A percentile compares a stretch with the other conserved stretches of the same genome.
Evolutionary conservation across 345 rosid genomes (phyloP).

Genomic region (Lumnitzera racemosa): DNA sequence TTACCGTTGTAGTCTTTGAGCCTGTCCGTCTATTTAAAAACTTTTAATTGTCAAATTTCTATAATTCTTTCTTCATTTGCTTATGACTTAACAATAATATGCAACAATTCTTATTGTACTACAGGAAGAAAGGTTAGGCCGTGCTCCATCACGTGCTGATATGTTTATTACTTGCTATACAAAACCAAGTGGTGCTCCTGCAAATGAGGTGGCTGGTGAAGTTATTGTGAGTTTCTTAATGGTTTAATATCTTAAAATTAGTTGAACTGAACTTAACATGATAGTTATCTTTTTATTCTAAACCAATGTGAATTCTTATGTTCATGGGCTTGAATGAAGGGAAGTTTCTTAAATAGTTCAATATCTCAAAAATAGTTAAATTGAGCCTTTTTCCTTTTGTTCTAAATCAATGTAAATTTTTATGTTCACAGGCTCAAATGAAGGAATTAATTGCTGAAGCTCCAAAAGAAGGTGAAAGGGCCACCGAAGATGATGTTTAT

Average conservation of each 20-base stretch:
- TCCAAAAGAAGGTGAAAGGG: background rate
- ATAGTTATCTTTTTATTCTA: background rate
- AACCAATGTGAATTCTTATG: too few relatives aligned
- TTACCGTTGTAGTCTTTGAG: too few relatives aligned
- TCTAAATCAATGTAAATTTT: too few relatives aligned
- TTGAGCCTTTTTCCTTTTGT: background rate
- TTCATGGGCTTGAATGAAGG: background rate
- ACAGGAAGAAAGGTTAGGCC: slow-evolving; percentile 5
- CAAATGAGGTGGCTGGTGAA: slow-evolving; percentile 3
- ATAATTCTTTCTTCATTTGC: too few relatives aligned
- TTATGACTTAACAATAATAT: too few relatives aligned
- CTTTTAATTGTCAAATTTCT: too few relatives aligned
- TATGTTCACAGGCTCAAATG: background rate
- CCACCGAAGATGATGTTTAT: background rate
- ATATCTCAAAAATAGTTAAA: background rate
- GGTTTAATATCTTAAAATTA: background rate
- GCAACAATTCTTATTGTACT: too few relatives aligned
- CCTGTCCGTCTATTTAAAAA: too few relatives aligned
- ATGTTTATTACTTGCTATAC: slow-evolving; percentile 8
- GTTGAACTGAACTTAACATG: background rate
- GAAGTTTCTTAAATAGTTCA: background rate
- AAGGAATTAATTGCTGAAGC: background rate
- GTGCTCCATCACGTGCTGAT: slow-evolving; percentile 8
- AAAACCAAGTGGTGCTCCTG: slow-evolving; percentile 5
- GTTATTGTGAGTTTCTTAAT: background rate